phyloP scores from a whole-genome alignment of 2,329 filamentous ascomycete genomes.

The Fusarium nygamai region DNA sequence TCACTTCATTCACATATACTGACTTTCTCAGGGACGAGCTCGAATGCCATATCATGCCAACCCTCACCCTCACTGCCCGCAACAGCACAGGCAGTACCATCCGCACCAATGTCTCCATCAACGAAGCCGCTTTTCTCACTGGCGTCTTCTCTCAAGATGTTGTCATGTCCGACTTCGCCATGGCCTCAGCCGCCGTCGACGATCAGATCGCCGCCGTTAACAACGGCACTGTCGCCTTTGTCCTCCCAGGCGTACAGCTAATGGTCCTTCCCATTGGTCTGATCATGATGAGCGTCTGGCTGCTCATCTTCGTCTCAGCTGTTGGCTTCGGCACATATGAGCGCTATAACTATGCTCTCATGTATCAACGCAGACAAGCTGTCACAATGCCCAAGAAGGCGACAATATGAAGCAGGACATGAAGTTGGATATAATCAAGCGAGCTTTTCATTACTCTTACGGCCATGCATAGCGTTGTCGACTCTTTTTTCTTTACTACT shows the following conservation, averaged over 20 bases:
- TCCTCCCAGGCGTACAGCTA: slow-evolving; percentile 74
- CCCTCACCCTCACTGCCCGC: slow-evolving; percentile 71
- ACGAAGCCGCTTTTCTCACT: slow-evolving; percentile 76
- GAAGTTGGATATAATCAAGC: slow-evolving; percentile 14
- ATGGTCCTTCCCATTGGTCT: slow-evolving; percentile 76
- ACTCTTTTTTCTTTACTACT: slow-evolving; percentile 21
- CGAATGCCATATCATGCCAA: slow-evolving; percentile 72
- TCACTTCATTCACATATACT: slow-evolving; percentile 5
- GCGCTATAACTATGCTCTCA: slow-evolving; percentile 72
- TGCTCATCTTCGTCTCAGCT: slow-evolving; percentile 63
- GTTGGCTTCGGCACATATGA: slow-evolving; percentile 74
- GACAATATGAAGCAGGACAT: slow-evolving; percentile 5
- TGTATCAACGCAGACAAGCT: slow-evolving; percentile 60
- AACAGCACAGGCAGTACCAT: slow-evolving; percentile 62
- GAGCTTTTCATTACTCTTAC: slow-evolving; percentile 22
- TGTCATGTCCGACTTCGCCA: slow-evolving; percentile 60
- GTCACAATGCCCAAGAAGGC: slow-evolving; percentile 29
- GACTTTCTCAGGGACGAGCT: slow-evolving; percentile 61
- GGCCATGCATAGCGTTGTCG: slow-evolving; percentile 35
- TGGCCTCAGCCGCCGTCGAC: slow-evolving; percentile 62
- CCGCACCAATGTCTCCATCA: slow-evolving; percentile 72
- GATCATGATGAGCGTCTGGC: slow-evolving; percentile 73
- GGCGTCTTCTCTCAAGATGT: slow-evolving; percentile 73
- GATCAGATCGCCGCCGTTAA: slow-evolving; percentile 55
- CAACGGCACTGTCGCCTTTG: slow-evolving; percentile 69